These are phyloP conservation scores for Huntiella omanensis DNA, from an alignment of 2,329 filamentous ascomycete species.

Conservation along the genomic window DNA sequence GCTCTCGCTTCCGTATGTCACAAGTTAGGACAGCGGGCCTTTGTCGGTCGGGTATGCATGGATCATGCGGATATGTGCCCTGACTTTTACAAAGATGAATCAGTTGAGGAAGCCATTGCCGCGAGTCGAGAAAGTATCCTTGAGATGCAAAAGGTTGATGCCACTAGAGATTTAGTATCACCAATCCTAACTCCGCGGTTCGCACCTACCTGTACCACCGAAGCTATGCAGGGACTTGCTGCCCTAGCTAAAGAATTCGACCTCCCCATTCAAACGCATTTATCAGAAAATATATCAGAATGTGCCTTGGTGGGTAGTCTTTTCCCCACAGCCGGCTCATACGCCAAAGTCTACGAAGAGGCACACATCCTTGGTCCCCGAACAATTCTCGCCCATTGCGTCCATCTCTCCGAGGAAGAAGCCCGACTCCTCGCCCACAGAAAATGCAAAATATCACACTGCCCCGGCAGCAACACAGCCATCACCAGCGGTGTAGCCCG, in stretches of 20 bases:
- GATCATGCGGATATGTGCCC: conserved; percentile 49
- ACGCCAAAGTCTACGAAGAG: conserved; percentile 63
- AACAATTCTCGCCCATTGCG: conserved; percentile 71
- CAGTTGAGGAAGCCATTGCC: conserved; percentile 34
- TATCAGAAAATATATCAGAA: conserved; percentile 67
- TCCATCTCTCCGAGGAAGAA: conserved; percentile 56
- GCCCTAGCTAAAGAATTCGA: conserved; percentile 40
- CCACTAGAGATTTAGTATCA: conserved; percentile 41
- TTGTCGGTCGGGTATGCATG: conserved; percentile 94
- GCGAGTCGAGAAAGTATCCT: conserved; percentile 41
- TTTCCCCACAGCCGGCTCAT: conserved; percentile 46
- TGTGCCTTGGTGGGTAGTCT: conserved; percentile 48
- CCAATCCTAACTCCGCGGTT: conserved; percentile 66
- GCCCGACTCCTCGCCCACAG: conserved; percentile 40
- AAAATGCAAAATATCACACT: conserved; percentile 57
- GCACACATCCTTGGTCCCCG: conserved; percentile 47
- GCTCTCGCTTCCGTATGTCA: conserved; percentile 71
- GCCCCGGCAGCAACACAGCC: conserved; percentile 69
- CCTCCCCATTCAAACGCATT: conserved; percentile 70
- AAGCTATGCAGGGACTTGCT: conserved; percentile 45
- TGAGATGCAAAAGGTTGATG: conserved; percentile 51
- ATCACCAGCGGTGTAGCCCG: conserved; percentile 63
- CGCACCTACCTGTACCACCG: conserved; percentile 41
- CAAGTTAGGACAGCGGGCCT: conserved; percentile 64
- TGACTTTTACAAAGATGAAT: conserved; percentile 60